Conservation (phyloP, 2,329 filamentous ascomycete genomes). For the Talaromyces funiculosus region DNA sequence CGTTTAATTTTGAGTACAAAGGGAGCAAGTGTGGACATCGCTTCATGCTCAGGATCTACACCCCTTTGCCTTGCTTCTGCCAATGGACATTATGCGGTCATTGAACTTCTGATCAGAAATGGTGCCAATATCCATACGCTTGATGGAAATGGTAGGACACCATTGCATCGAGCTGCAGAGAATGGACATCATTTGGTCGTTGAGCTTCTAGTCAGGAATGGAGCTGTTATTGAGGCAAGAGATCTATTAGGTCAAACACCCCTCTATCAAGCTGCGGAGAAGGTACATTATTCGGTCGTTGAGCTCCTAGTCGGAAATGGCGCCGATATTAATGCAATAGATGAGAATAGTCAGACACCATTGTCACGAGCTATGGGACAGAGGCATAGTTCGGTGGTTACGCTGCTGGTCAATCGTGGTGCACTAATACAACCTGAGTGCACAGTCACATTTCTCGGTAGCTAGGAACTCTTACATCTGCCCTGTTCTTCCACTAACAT, state of each 20-base stretch:
- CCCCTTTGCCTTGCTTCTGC: constrained; percentile 12
- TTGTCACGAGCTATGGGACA: background rate
- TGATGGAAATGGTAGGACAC: no score
- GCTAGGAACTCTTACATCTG: background rate
- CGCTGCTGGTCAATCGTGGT: background rate
- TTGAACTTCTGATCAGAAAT: constrained; percentile 1
- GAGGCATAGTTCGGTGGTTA: background rate
- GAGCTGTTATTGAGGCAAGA: background rate
- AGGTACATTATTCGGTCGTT: background rate
- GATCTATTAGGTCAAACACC: background rate
- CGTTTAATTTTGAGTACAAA: constrained; percentile 3
- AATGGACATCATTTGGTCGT: background rate
- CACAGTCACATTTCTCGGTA: background rate
- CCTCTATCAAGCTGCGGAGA: background rate
- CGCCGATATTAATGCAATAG: background rate
- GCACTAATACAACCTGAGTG: background rate
- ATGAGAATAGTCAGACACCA: background rate
- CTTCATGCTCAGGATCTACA: background rate
- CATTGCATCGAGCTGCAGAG: no score
- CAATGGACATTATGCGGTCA: constrained; percentile 6
- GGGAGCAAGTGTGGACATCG: background rate
- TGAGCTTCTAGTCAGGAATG: constrained; percentile 4
- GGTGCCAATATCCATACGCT: background rate
- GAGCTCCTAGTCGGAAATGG: background rate
- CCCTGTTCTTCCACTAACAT: background rate